Evolutionary conservation across 495 filamentous ascomycete species (phyloP).

Genomic region (Penicillium flavigenum): DNA sequence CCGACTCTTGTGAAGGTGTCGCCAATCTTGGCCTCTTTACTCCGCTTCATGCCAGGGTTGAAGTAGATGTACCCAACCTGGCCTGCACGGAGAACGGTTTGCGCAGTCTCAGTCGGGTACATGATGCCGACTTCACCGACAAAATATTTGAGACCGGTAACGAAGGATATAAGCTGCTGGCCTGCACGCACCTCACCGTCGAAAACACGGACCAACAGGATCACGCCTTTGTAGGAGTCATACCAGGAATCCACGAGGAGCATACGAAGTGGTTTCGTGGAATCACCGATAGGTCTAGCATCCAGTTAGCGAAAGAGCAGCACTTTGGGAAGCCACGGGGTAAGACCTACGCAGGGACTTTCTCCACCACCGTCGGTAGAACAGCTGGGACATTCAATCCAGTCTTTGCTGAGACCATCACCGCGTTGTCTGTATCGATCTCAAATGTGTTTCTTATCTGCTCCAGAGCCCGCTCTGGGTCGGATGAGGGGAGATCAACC

Average conservation of each 20-base stretch:
- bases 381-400: slow-evolving; percentile 79
- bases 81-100: slow-evolving; percentile 76
- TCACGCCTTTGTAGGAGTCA: slow-evolving; percentile 89
- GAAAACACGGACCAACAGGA: slow-evolving; percentile 87
- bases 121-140: slow-evolving; percentile 97
- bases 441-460: slow-evolving; percentile 87
- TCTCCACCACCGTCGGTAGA: slow-evolving; percentile 79
- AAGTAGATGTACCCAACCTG: slow-evolving; percentile 96
- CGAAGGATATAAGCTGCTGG: slow-evolving; percentile 80
- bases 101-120: slow-evolving; percentile 85
- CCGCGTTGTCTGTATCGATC: slow-evolving; percentile 74
- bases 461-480: slow-evolving; percentile 76
- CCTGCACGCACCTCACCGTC: slow-evolving; percentile 82
- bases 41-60: slow-evolving; percentile 96
- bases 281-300: slow-evolving; percentile 66
- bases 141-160: slow-evolving; percentile 79
- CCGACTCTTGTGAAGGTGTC: slow-evolving; percentile 92
- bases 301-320: slow-evolving; percentile 19
- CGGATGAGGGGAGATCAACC: slow-evolving; percentile 85
- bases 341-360: slow-evolving; percentile 65
- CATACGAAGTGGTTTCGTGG: slow-evolving; percentile 69
- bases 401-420: slow-evolving; percentile 90
- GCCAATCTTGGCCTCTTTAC: slow-evolving; percentile 91
- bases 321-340: neutral
- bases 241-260: slow-evolving; percentile 98